Percentiles rank a stretch among this genome's conserved stretches.
Conservation (phyloP, 345 rosid species). For the Tarenaya hassleriana region DNA sequence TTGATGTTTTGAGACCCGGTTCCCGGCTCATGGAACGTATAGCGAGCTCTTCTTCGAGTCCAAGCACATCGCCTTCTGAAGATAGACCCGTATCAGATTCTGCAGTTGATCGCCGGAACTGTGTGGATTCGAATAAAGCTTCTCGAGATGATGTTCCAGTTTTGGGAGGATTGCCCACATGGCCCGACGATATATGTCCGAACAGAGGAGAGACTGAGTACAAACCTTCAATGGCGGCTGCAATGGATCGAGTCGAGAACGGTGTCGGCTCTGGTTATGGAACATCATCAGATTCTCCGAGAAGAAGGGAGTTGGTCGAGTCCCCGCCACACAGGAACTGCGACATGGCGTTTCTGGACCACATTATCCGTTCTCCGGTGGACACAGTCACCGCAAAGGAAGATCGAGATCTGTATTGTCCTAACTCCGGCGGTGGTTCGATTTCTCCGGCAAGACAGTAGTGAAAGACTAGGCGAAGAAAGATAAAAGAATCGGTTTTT, state of each 20-base stretch:
- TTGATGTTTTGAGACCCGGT: conserved; percentile 10
- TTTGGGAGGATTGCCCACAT: no score
- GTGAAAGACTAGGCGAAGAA: no score
- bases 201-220: conserved; percentile 4
- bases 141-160: conserved; percentile 7
- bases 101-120: not conserved
- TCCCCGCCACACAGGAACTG: conserved; percentile 19
- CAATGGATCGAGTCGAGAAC: not conserved
- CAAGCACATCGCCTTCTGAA: not conserved
- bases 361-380: conserved; percentile 18
- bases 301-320: not conserved
- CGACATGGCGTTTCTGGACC: conserved; percentile 19
- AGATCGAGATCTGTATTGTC: no score
- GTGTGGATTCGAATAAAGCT: not conserved
- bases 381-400: no score
- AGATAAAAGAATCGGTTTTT: no score
- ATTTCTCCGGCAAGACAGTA: no score
- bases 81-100: no score
- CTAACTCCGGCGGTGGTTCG: no score
- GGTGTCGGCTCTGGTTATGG: conserved; percentile 10
- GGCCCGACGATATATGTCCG: no score
- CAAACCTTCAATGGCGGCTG: no score
- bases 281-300: conserved; percentile 2
- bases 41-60: no score
- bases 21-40: not conserved